Percentiles rank a stretch among this genome's conserved stretches.
Evolutionary conservation across 179 eudicot species (phyloP).

Genomic region (Heliamphora pulchella): DNA sequence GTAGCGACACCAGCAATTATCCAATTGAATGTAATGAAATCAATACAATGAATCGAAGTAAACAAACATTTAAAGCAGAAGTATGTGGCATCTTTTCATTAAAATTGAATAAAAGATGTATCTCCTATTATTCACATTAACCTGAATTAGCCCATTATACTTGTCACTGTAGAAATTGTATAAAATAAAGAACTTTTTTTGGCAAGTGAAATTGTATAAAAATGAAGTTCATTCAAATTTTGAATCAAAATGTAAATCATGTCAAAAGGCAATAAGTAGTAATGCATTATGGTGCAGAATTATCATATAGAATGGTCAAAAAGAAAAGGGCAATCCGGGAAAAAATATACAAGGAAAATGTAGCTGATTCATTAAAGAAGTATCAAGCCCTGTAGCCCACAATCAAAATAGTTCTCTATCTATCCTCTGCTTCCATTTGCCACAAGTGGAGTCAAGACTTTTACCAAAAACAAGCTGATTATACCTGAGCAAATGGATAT

Average conservation of each 20-base stretch:
- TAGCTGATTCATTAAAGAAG: background rate
- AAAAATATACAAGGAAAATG: background rate
- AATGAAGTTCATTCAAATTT: background rate
- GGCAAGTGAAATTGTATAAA: no score
- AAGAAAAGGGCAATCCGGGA: background rate
- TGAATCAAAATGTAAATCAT: background rate
- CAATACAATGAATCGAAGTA: background rate
- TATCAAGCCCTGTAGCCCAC: no score
- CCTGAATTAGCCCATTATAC: background rate
- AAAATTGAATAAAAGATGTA: background rate
- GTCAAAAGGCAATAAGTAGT: conserved; percentile 3
- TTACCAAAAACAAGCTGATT: background rate
- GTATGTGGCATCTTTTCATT: background rate
- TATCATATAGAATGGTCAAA: background rate
- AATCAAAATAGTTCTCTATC: no score
- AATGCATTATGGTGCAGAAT: background rate
- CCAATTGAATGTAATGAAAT: background rate
- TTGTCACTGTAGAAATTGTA: background rate
- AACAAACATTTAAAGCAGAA: background rate
- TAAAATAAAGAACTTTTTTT: background rate
- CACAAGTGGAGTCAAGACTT: background rate
- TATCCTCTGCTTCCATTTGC: background rate
- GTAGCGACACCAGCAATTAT: conserved; percentile 1
- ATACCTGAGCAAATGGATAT: background rate
- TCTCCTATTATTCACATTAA: background rate